Evolutionary conservation across 768 basidiomycete species (phyloP), one percentile per base, ranked within the genome.

Genomic region (Hericium erinaceus): DNA sequence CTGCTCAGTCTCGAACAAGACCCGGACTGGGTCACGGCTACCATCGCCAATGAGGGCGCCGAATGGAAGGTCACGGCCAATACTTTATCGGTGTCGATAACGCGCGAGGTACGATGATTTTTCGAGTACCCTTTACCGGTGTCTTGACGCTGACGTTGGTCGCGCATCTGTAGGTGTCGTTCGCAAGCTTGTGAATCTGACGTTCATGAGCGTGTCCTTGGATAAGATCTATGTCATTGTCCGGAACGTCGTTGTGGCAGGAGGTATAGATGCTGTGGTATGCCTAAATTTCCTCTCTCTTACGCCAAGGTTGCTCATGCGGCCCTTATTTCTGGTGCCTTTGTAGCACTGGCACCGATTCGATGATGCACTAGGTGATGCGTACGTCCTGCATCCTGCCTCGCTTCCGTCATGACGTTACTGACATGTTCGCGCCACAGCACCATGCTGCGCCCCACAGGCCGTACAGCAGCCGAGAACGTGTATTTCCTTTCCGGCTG

Each of bases 51-150:
- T 24, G 24, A 54, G 39, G 18, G 11, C 16, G 20, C 22, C 11
- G 53, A 49, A 24, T 40, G 55, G n/a, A 22, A 10, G 8, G 16
- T 59, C 11, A 20, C 16, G 24, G 54, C 48, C 18, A 39, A 49
- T 59, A 20, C n/a, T 10, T 59, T 9, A 28, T 59, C 1, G 54
- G 57, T 7, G 44, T 52, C 5, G 52, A 58, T 41, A 52, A 52
- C 20, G 57, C 52, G 2, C 33, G 9, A 37, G 41, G 13, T 44
- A 18, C 41, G 28, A 48, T 46, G 54, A 33, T 33, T 6, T 33
- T 33, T 58, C n/a, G 16, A 24, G 13, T 28, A 20, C 12, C 20
- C 22, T 10, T 39, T 40, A 26, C 33, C 33, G 33, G 5, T 20
- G n/a, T 18, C 37, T 33, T 37, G 16, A 2, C 24, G 28, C 39